These are phyloP conservation scores for Aphanomyces stellatus DNA, from an alignment of 352 stramenopile species.

Conservation along the genomic window DNA sequence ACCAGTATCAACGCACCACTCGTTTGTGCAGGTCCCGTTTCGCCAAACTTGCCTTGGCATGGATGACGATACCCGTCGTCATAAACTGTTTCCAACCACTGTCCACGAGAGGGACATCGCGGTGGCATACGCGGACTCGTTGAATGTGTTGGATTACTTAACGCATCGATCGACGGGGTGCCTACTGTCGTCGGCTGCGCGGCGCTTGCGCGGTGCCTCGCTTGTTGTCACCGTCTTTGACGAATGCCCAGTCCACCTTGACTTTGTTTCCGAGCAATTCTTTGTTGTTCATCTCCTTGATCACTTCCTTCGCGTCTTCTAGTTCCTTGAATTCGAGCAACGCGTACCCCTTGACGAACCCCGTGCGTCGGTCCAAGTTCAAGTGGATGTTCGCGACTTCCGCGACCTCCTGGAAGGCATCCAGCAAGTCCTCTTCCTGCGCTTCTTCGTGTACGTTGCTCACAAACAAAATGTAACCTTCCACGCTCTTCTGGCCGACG, in stretches of 20 bases:
- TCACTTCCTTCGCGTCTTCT: constrained; percentile 85
- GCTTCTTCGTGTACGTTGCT: constrained; percentile 93
- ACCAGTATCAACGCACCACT: too few species aligned
- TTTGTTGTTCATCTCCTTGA: constrained; percentile 88
- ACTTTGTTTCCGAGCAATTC: constrained; percentile 87
- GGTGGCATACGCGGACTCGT: too few species aligned
- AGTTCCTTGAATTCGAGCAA: constrained; percentile 91
- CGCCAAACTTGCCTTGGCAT: too few species aligned
- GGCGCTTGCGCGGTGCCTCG: not conserved
- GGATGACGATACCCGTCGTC: too few species aligned
- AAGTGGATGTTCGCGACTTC: constrained; percentile 94
- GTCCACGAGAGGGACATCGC: too few species aligned
- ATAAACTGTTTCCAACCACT: too few species aligned
- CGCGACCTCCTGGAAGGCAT: constrained; percentile 93
- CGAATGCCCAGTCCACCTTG: constrained; percentile 92
- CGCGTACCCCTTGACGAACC: constrained; percentile 95
- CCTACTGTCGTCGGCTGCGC: constrained; percentile 15
- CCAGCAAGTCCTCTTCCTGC: constrained; percentile 93
- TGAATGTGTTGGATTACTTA: not conserved
- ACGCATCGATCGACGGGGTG: too few species aligned
- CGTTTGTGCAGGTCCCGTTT: too few species aligned
- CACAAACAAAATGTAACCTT: constrained; percentile 97
- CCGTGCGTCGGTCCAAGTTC: constrained; percentile 92
- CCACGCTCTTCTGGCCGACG: constrained; percentile 70
- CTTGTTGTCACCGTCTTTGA: constrained; percentile 22